A percentile compares a stretch with the other conserved stretches of the same genome.
Conservation (phyloP, 495 filamentous ascomycete species). For the Arthonia radiata region DNA sequence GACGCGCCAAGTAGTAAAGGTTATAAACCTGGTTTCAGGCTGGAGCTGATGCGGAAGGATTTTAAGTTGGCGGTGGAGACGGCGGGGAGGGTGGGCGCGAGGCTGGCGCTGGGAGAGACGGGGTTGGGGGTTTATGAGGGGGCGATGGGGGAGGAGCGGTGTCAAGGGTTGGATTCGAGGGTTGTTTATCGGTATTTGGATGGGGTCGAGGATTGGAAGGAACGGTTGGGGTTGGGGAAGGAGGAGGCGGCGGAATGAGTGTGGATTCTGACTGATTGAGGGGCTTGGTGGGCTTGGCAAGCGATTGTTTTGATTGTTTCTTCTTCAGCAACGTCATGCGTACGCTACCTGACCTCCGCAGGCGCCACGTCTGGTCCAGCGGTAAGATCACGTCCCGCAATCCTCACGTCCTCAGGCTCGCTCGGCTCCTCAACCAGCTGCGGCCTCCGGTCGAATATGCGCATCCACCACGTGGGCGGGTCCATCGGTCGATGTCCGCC, state of each 20-base stretch:
- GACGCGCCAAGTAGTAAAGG: constrained; percentile 22
- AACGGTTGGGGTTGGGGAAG: constrained; percentile 8
- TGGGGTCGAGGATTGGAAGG: constrained; percentile 22
- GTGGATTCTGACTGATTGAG: too few relatives aligned
- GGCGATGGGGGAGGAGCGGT: constrained; percentile 19
- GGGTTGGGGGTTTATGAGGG: constrained; percentile 22
- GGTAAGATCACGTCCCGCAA: too few relatives aligned
- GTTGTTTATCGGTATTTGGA: constrained; percentile 28
- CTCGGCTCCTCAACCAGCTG: too few relatives aligned
- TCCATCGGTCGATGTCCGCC: constrained; percentile 68
- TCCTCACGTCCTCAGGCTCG: too few relatives aligned
- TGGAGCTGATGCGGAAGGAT: constrained; percentile 30
- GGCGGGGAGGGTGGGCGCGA: constrained; percentile 19
- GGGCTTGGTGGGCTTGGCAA: too few relatives aligned
- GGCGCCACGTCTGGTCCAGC: too few relatives aligned
- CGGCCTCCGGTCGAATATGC: constrained; percentile 41
- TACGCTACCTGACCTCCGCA: too few relatives aligned
- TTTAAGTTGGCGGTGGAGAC: constrained; percentile 23
- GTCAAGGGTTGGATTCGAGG: constrained; percentile 23
- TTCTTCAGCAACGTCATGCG: too few relatives aligned
- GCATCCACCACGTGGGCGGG: constrained; percentile 74
- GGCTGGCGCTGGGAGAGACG: constrained; percentile 16
- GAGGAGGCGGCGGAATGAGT: too few relatives aligned
- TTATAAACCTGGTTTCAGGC: constrained; percentile 25
- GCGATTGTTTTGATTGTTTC: too few relatives aligned